Evolutionary conservation across 257 asterid genomes (phyloP), one percentile per base, ranked within the genome.

Genomic region (Gardenia jasminoides): DNA sequence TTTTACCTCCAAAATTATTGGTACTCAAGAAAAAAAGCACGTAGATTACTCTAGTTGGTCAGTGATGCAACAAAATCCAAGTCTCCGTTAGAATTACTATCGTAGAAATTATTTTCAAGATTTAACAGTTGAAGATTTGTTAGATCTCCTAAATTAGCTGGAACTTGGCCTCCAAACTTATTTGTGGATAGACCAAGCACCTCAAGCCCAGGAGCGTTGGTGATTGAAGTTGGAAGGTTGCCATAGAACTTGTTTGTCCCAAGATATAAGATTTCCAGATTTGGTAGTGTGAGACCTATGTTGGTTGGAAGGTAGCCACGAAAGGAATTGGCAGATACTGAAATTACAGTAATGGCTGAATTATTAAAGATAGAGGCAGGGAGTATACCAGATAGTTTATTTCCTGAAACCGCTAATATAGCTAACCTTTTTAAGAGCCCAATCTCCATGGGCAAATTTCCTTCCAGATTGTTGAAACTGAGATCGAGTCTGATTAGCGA

Each of bases 1-100:
- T 70, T 10, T 48, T 33, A 31, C 89, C 89, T 56, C 76, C 78
- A 7, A 85, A 67, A 67, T 39, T 77, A 70, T 86, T 88, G 0
- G 2, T 30, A n/a, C 59, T 5, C 24, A 84, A 71, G 8, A 10
- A 69, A 75, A 85, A n/a, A 19, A 6, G 0, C 22, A n/a, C 56
- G 17, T 5, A 87, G 76, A 6, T 22, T 76, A 19, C 79, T 80
- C 67, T 83, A 22, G 83, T n/a, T n/a, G n/a, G n/a, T n/a, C n/a
- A n/a, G n/a, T n/a, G n/a, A n/a, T n/a, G n/a, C n/a, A n/a, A n/a
- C 24, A 68, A 81, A 83, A 52, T 10, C 79, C 15, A 86, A 2
- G 54, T 86, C 89, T 52, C 79, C 82, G 4, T 43, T 81, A 6
- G 39, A 52, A n/a, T 44, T 66, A 4, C 22, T 22, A 9, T 74